Evolutionary conservation across 345 rosid species (phyloP), one percentile per base, ranked within the genome.

Genomic region (Pseudoturritis turrita): DNA sequence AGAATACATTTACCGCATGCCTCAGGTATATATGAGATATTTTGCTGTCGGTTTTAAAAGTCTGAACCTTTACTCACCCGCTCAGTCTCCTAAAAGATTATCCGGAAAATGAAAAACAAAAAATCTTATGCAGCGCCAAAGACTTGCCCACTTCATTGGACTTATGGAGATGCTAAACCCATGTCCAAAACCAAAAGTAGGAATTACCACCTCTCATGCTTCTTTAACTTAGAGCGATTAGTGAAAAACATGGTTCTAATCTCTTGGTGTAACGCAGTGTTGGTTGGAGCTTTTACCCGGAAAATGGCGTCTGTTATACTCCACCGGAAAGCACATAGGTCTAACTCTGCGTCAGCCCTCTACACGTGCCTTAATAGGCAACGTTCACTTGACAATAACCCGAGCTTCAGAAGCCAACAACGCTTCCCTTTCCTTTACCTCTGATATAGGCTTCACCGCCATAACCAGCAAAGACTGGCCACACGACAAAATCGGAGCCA

Each of bases 131-230:
- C 70, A 94, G 97, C 96, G 96, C 14, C 81, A 82, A 51, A 85
- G 92, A 81, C 88, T 94, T 60, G 84, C 92, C 39, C 89, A 89
- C 70, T 89, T 94, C 77, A 83, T 91, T 52, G 98, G 85, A 78
- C 77, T 89, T 40, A 84, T 94, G 97, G 97, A 94, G 82, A 94
- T 88, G 96, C 80, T 91, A 77, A 94, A 91, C 81, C 91, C 95
- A 56, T 86, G 89, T 79, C 76, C 93, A 54, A 94, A 77, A 72
- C 95, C 95, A 29, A 85, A 72, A 85, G 98, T 90, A 81, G 59
- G 36, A 36, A 41, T 60, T 61, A 50, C 35, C 3, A 23, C 10
- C 8, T 60, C 43, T 46, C 58, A 31, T 40, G 22, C 25, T 61
- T 43, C 47, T 51, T 31, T 40, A 33, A 40, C 36, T 49, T 63